Conservation (phyloP, 2,329 filamentous ascomycete species). For the Ceratocystis alfenasii region DNA sequence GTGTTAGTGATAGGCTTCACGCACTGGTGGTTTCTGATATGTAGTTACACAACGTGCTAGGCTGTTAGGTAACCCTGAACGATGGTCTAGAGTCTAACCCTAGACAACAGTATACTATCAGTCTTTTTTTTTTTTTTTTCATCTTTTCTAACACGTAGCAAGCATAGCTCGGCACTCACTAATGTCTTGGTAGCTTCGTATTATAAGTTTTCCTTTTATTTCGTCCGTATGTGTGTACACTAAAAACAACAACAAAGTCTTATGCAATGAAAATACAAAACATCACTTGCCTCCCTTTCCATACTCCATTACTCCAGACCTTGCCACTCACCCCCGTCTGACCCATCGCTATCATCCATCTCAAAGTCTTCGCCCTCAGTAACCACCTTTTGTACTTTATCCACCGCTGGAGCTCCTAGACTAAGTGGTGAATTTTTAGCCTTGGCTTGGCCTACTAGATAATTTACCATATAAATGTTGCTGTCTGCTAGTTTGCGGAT, state of each 20-base stretch:
- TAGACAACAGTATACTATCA: too few relatives aligned
- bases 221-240: conserved; percentile 22
- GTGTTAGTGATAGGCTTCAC: not conserved
- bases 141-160: too few relatives aligned
- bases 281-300: not conserved
- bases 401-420: conserved; percentile 23
- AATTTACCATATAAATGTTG: conserved; percentile 82
- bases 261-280: conserved; percentile 14
- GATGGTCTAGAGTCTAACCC: too few relatives aligned
- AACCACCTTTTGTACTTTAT: conserved; percentile 22
- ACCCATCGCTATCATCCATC: conserved; percentile 30
- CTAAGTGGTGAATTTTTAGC: conserved; percentile 25
- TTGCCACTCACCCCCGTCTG: conserved; percentile 25
- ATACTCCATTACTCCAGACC: conserved; percentile 21
- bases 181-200: not conserved
- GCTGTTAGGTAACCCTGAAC: too few relatives aligned
- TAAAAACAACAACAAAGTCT: conserved; percentile 18
- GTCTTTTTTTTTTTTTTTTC: too few relatives aligned
- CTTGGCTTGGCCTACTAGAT: conserved; percentile 48
- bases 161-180: not conserved
- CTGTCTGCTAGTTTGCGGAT: conserved; percentile 73
- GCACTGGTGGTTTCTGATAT: not conserved
- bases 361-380: conserved; percentile 27
- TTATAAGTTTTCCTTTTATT: conserved; percentile 8
- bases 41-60: too few relatives aligned